Percentiles rank a stretch among this genome's conserved stretches.
These are phyloP conservation scores for Saxophila tyrrhenica DNA, from an alignment of 495 filamentous ascomycete genomes.

Conservation along the genomic window DNA sequence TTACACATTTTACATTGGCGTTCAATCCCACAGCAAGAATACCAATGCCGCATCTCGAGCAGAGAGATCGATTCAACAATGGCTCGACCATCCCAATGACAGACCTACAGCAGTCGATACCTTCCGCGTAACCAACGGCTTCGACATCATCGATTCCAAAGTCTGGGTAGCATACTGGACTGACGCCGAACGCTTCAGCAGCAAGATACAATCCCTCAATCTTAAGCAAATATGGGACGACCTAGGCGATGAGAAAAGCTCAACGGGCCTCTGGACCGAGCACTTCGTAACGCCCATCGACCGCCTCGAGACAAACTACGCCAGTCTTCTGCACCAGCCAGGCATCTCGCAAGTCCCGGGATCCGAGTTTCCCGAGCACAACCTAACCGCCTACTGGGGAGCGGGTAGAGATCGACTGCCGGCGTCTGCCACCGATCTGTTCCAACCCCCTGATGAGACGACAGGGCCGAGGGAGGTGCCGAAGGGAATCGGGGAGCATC, in stretches of 20 bases:
- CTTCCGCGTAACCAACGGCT: slow-evolving; percentile 7
- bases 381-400: slow-evolving; percentile 7
- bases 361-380: slow-evolving; percentile 2
- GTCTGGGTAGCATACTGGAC: slow-evolving; percentile 10
- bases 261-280: slow-evolving; percentile 3
- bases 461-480: background rate
- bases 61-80: background rate
- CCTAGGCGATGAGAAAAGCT: background rate
- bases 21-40: background rate
- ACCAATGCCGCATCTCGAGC: background rate
- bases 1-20: slow-evolving; percentile 6
- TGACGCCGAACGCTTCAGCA: background rate
- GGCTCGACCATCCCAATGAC: background rate
- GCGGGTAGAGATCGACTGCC: slow-evolving; percentile 6
- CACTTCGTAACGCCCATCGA: slow-evolving; percentile 6
- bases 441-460: background rate
- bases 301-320: slow-evolving; percentile 6
- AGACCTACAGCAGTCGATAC: slow-evolving; percentile 4
- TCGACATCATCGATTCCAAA: slow-evolving; percentile 1
- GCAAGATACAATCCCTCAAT: background rate
- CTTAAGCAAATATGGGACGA: background rate
- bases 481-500: slow-evolving; percentile 2
- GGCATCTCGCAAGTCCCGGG: slow-evolving; percentile 1
- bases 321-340: slow-evolving; percentile 6
- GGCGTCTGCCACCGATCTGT: slow-evolving; percentile 1